Evolutionary conservation across 75 land plant genomes (phyloP), one percentile per base, ranked within the genome.

Genomic region (Cryptomeria japonica): DNA sequence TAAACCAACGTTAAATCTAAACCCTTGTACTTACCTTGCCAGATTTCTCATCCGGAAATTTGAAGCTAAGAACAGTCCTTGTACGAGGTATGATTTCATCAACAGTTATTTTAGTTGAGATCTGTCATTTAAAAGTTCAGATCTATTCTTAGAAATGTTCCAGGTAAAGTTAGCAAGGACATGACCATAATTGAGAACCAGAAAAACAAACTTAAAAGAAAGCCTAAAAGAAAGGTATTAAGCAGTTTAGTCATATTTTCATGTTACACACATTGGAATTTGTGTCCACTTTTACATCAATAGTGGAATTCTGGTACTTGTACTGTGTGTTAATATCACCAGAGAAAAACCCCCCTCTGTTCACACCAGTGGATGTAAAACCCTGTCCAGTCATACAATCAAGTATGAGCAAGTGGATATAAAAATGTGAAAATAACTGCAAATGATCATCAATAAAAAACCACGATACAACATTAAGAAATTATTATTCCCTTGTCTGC

Each of bases 231-330:
- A 79, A 25, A 44, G n/a, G 1, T 46, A 44, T 82, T n/a, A 28
- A 44, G 51, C 0, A 49, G 32, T 46, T 80, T 46, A 42, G 47
- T 41, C 75, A 68, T 80, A 80, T 44, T 80, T n/a, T 44, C 49
- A 46, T 12, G 18, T 51, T 82, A 9, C 96, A 89, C 87, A 98
- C 99, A 88, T 95, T 98, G 87, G 99, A 96, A 85, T 90, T 92
- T 73, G 99, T 96, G 47, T 98, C 99, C 87, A 96, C 91, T 94
- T 97, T 96, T 85, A 95, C 91, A 93, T 98, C 95, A 68, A 94
- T 70, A 25, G 88, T 85, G 68, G 92, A 87, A 46, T 95, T 98
- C 82, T 93, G 93, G 86, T 94, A 94, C 53, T 91, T 93, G 94
- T 91, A 97, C n/a, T 72, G 86, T 16, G 95, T 93, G 72, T 82